Evolutionary conservation across 805 yeast species (phyloP), one percentile per base, ranked within the genome.

Genomic region (Candida dajiaensis): DNA sequence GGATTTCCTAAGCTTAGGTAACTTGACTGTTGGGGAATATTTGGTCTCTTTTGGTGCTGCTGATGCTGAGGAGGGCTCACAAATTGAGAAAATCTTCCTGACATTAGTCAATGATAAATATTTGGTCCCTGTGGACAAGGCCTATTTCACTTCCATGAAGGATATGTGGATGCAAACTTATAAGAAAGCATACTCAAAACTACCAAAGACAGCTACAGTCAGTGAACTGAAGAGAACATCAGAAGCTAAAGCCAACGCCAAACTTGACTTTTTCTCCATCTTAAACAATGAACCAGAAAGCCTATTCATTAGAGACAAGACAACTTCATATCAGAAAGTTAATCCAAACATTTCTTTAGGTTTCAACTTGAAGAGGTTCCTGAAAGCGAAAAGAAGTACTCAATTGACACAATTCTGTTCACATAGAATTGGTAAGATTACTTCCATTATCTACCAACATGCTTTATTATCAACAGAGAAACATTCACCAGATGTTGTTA

Each of bases 1-100:
- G 56, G 85, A 84, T 56, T 67, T 89, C 39, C 61, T 87, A n/a
- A 73, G 79, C 5, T 67, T 78, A 45, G 97, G 96, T 0, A 81
- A 81, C 55, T 61, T 89, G 45, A 73, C 80, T 6, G 67, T 78
- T 2, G 63, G 68, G 3, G 88, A 84, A 51, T 80, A 77, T 52
- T 42, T 69, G 44, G 50, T 58, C 36, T 47, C 64, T 18, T 49
- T 59, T 36, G 63, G 63, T 6, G 46, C 57, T 7, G 49, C 52
- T 40, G 65, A 64, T 35, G 60, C 56, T 2, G 58, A 58, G 8
- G 55, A 58, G 4, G 51, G 58, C 9, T 50, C 61, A 12, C 52
- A 62, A 36, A 54, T 67, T 15, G 70, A 67, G 37, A 64, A 65
- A 22, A 65, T 68, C 7, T 72, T 81, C 53, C 61, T 69, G 0